Evolutionary conservation across 306 rosid genomes (phyloP), one percentile per base, ranked within the genome.

Genomic region (Cucurbita argyrosperma): DNA sequence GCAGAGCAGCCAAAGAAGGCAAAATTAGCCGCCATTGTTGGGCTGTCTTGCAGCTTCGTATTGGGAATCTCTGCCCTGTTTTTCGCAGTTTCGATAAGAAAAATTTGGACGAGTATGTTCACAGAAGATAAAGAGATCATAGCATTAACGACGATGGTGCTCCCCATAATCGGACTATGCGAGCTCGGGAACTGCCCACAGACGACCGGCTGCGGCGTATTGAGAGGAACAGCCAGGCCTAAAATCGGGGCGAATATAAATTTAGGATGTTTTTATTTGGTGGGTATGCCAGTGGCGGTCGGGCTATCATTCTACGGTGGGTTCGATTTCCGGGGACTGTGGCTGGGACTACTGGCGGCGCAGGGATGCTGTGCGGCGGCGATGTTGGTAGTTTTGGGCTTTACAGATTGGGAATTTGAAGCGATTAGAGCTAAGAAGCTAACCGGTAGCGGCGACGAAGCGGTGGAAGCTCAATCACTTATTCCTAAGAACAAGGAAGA

Each of bases 111-210:
- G 16, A 79, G 73, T 13, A 87, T 90, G 88, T 93, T 93, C 78
- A 90, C 97, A 9, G 46, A 74, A 0, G 97, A 93, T 30, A 77
- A 81, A 42, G 92, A 89, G 72, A 90, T 93, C 12, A 69, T 89
- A 38, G 51, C 49, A 3, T 38, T 93, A 21, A 93, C 98, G 12
- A 76, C 96, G 1, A 26, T 84, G 87, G 98, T 93, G 12, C 85
- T 93, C 62, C 98, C 98, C 0, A 85, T 93, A 52, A 90, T 93
- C 0, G 98, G 98, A 1, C 87, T 93, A 0, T 93, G 97, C 70
- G 98, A 93, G 83, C 83, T 93, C 0, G 98, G 98, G 13, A 93
- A 93, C 38, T 93, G 96, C 57, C 98, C 98, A 2, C 98, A 93
- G 65, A 93, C 98, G 19, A 87, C 98, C 7, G 98, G 98, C 2